Conservation (phyloP, 805 yeast species). For the Suhomyces prunicola region DNA sequence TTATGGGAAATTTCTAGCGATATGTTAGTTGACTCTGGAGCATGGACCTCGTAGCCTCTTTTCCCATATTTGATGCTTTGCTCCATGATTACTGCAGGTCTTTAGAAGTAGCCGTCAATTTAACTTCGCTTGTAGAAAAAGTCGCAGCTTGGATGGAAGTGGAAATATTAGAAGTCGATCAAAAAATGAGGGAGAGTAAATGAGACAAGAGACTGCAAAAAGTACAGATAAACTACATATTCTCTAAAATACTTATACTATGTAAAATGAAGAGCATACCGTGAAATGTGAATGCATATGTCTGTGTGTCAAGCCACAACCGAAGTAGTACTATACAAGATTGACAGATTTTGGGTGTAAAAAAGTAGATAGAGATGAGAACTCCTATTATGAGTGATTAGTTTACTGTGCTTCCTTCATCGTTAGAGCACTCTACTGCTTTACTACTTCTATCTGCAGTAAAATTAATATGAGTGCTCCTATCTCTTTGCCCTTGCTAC, state of each 20-base stretch:
- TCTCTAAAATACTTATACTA: background rate
- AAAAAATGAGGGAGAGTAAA: background rate
- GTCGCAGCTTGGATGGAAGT: background rate
- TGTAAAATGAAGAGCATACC: background rate
- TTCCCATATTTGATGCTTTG: slow-evolving; percentile 6
- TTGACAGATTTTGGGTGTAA: background rate
- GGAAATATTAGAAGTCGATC: background rate
- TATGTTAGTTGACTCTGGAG: slow-evolving; percentile 12
- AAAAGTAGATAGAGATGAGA: background rate
- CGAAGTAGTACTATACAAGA: background rate
- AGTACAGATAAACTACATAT: background rate
- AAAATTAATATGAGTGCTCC: background rate
- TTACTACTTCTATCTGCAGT: background rate
- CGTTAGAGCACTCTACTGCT: background rate
- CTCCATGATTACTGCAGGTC: slow-evolving; percentile 1
- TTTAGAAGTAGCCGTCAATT: background rate
- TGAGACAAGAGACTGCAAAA: background rate
- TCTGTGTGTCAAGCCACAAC: background rate
- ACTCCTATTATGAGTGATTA: too few species aligned
- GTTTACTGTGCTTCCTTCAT: too few species aligned
- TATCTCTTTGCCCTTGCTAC: background rate
- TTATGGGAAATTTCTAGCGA: slow-evolving; percentile 9
- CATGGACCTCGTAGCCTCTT: slow-evolving; percentile 12
- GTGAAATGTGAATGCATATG: too few species aligned
- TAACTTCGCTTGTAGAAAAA: background rate